Base-by-base conservation (phyloP, 2,329 filamentous ascomycete species). In the Ophiocordyceps unilateralis region DNA sequence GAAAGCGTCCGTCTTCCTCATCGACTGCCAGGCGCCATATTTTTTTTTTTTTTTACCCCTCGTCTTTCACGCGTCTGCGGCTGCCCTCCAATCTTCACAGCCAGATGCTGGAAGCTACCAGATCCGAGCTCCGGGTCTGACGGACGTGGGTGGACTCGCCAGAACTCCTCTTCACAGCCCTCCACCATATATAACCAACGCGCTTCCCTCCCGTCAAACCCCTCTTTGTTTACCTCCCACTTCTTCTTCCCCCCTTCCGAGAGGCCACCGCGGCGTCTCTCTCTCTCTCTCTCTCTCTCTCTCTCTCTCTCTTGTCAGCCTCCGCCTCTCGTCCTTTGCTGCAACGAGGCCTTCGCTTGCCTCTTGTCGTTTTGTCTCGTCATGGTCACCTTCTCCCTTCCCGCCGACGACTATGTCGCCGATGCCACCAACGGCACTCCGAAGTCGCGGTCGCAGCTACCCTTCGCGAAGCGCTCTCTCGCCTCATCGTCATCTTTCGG, bases 381-480 rank as follows among this genome's bases (percentile, higher is more conserved):
- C 17, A 64, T 64, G 61, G 61, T 63, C 26, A 64, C 61, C 21
- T 64, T 64, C 46, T 53, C 60, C 41, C 50, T 64, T 22, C 60
- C 60, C 26, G 57, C 55, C 50, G 61, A 64, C 41, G 54, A 49
- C 39, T 54, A 60, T 45, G 52, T 48, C 51, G 53, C 53, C 22
- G 52, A 56, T 23, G 49, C 49, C 45, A 49, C 47, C 43, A 56
- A 53, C 43, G 53, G 54, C 53, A 65, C 63, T 21, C 63, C 64
- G 36, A 55, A 54, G 42, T 53, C 63, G 44, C 62, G 62, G 41
- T 58, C 64, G 43, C 58, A 58, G 42, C 55, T 67, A 43, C 61
- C 63, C 23, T 67, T 67, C 49, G 62, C 64, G 45, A 67, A 62
- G 53, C 65, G 64, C 50, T 53, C 54, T 47, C 62, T 59, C 47